Conservation (phyloP, 148 eudicot species). For the Chenopodium formosanum region DNA sequence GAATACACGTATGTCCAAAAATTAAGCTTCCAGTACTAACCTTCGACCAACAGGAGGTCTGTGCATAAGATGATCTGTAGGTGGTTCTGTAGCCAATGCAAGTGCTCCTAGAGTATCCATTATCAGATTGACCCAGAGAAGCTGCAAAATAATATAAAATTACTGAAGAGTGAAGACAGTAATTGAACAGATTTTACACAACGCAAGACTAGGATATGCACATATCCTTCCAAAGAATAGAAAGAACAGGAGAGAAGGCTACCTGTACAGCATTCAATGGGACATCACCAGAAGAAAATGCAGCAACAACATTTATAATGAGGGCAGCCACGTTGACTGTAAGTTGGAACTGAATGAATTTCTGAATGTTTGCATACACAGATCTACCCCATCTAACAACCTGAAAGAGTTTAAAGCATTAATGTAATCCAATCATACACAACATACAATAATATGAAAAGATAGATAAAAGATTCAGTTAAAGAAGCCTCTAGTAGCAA, state of each 20-base stretch:
- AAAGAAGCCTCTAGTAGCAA: background rate
- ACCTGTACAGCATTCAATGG: constrained; percentile 97
- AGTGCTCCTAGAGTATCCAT: constrained; percentile 98
- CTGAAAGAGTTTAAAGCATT: constrained; percentile 36
- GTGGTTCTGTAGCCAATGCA: constrained; percentile 98
- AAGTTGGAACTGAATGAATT: constrained; percentile 92
- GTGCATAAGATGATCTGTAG: constrained; percentile 88
- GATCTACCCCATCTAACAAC: constrained; percentile 98
- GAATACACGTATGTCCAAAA: background rate
- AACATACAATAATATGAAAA: background rate
- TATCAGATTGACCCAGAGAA: constrained; percentile 94
- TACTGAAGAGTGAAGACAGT: background rate
- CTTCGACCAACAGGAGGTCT: constrained; percentile 91
- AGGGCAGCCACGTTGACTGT: constrained; percentile 97
- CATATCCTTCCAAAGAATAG: constrained; percentile 5
- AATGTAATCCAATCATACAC: background rate
- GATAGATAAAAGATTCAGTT: background rate
- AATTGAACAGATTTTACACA: background rate
- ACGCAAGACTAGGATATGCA: background rate
- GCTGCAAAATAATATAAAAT: constrained; percentile 41
- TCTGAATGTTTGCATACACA: constrained; percentile 91
- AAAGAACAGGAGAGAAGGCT: constrained; percentile 3
- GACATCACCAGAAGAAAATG: constrained; percentile 78
- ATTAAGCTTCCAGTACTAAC: constrained; percentile 37
- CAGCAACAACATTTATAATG: constrained; percentile 87